Conservation (phyloP, 2,329 filamentous ascomycete genomes). For the Aspergillus arachidicola region DNA sequence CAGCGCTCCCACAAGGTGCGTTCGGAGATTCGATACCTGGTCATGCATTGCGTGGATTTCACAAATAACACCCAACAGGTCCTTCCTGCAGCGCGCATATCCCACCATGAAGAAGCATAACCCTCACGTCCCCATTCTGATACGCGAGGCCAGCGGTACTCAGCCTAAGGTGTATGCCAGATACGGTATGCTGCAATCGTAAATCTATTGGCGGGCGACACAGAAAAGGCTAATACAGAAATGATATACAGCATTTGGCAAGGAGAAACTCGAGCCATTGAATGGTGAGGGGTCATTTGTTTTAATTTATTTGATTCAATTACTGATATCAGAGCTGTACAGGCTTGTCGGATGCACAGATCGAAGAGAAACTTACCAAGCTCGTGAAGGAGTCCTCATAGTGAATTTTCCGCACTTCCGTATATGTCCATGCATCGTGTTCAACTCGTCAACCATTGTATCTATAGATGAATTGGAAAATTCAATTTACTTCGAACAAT, state of each 20-base stretch:
- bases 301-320: not conserved
- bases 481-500: slow-evolving; percentile 6
- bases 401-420: slow-evolving; percentile 20
- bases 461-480: slow-evolving; percentile 41
- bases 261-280: slow-evolving; percentile 67
- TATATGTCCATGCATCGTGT: slow-evolving; percentile 31
- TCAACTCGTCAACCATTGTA: slow-evolving; percentile 36
- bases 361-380: slow-evolving; percentile 67
- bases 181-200: slow-evolving; percentile 68
- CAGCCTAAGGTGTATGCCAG: slow-evolving; percentile 85
- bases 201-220: not conserved
- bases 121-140: slow-evolving; percentile 87
- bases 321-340: slow-evolving; percentile 17
- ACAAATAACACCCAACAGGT: slow-evolving; percentile 53
- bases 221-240: slow-evolving; percentile 21
- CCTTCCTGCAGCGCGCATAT: slow-evolving; percentile 88
- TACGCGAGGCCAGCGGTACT: slow-evolving; percentile 86
- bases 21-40: slow-evolving; percentile 13
- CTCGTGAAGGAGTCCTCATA: slow-evolving; percentile 59
- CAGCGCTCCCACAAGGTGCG: slow-evolving; percentile 84
- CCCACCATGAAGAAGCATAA: slow-evolving; percentile 99
- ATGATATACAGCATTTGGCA: slow-evolving; percentile 59
- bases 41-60: not conserved
- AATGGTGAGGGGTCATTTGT: slow-evolving; percentile 50
- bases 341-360: slow-evolving; percentile 71